phyloP scores from a whole-genome alignment of 2,329 filamentous ascomycete genomes.

The Lecanicillium sp. region DNA sequence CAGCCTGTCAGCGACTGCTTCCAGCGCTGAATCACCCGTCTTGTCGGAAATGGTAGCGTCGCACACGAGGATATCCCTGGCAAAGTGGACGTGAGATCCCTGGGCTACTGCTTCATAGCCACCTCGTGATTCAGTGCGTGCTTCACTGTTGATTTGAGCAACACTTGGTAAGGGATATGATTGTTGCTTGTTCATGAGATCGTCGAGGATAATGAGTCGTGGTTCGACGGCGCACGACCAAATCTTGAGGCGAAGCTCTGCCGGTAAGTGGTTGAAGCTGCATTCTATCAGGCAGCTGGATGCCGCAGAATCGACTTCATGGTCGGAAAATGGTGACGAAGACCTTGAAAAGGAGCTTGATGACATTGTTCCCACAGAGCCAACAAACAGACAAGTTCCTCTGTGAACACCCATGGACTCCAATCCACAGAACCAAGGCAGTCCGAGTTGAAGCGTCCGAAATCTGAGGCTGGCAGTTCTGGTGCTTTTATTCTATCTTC shows the following conservation, averaged over 20 bases:
- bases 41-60: slow-evolving; percentile 27
- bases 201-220: slow-evolving; percentile 25
- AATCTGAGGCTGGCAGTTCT: no score
- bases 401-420: no score
- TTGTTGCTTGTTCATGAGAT: slow-evolving; percentile 20
- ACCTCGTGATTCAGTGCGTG: slow-evolving; percentile 23
- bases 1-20: slow-evolving; percentile 23
- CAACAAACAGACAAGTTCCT: no score
- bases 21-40: slow-evolving; percentile 21
- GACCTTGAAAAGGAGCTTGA: background rate
- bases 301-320: slow-evolving; percentile 2
- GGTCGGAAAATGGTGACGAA: background rate
- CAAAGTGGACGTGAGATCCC: slow-evolving; percentile 28
- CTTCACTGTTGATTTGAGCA: slow-evolving; percentile 27
- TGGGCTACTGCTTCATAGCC: slow-evolving; percentile 26
- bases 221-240: slow-evolving; percentile 28
- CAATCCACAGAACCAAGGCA: no score
- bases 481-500: no score
- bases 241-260: slow-evolving; percentile 29
- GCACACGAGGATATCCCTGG: slow-evolving; percentile 28
- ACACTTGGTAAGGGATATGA: slow-evolving; percentile 26
- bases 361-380: no score
- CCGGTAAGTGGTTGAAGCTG: slow-evolving; percentile 21
- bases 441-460: no score
- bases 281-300: slow-evolving; percentile 3